Percentiles rank a stretch among this genome's conserved stretches.
These are phyloP conservation scores for Diaporthe sp. DNA, from an alignment of 2,329 filamentous ascomycete species.

Conservation along the genomic window DNA sequence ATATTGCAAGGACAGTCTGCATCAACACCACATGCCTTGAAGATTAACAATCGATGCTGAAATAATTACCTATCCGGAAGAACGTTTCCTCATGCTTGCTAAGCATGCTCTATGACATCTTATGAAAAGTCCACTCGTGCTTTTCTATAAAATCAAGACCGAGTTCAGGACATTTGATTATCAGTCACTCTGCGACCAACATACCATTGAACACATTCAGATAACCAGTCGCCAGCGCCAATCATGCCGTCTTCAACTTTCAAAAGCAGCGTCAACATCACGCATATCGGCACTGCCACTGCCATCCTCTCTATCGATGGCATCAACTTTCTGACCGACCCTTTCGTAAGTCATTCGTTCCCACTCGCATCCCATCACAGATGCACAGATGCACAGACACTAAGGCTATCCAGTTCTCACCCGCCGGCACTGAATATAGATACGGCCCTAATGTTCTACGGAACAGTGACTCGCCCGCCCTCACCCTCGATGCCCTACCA, in stretches of 20 bases:
- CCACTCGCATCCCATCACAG: too few relatives aligned
- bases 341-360: background rate
- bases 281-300: constrained; percentile 12
- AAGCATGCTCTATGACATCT: background rate
- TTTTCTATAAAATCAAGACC: background rate
- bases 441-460: constrained; percentile 47
- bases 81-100: background rate
- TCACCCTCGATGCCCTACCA: constrained; percentile 55
- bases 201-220: background rate
- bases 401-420: constrained; percentile 50
- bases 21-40: background rate
- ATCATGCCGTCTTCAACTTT: background rate
- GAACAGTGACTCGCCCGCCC: constrained; percentile 50
- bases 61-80: background rate
- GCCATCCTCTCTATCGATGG: constrained; percentile 8
- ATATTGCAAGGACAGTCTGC: too few relatives aligned
- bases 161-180: background rate
- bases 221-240: background rate
- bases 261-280: background rate
- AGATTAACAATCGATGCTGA: background rate
- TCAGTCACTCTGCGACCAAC: background rate
- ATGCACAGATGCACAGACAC: background rate
- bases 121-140: too few relatives aligned
- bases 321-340: constrained; percentile 7
- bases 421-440: constrained; percentile 53